Conservation (phyloP, 805 yeast genomes). For the Myxozyma monticola region DNA sequence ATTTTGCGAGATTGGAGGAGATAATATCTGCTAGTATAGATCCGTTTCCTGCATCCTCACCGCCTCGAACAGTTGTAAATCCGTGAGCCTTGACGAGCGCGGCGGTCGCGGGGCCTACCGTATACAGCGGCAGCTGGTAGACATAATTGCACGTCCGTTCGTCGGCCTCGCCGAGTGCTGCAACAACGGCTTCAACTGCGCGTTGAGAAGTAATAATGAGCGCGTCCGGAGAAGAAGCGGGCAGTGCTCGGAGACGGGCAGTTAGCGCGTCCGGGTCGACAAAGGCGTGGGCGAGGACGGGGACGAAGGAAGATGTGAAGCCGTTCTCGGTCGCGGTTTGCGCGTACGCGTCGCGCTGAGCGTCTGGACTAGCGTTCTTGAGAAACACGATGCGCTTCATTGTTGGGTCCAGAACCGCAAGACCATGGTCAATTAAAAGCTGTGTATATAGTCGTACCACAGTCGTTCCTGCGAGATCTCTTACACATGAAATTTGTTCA, state of each 20-base stretch:
- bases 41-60: constrained; percentile 79
- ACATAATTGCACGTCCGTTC: neutral
- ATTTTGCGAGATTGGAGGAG: neutral
- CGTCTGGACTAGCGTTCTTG: constrained; percentile 22
- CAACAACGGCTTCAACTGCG: constrained; percentile 76
- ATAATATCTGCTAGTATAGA: constrained; percentile 57
- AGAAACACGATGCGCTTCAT: constrained; percentile 14
- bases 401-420: no score
- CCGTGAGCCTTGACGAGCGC: constrained; percentile 60
- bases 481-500: no score
- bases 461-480: no score
- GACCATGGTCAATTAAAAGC: no score
- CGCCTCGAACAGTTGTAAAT: constrained; percentile 70
- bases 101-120: constrained; percentile 91
- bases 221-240: constrained; percentile 40
- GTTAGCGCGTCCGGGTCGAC: constrained; percentile 50
- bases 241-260: constrained; percentile 40
- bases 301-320: constrained; percentile 52
- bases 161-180: constrained; percentile 38
- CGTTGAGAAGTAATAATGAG: constrained; percentile 85
- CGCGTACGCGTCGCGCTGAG: constrained; percentile 14
- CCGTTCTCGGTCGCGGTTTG: constrained; percentile 4
- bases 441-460: no score
- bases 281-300: constrained; percentile 68
- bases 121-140: constrained; percentile 53